phyloP scores from a whole-genome alignment of 2,329 filamentous ascomycete species.

The Cercospora beticola region DNA sequence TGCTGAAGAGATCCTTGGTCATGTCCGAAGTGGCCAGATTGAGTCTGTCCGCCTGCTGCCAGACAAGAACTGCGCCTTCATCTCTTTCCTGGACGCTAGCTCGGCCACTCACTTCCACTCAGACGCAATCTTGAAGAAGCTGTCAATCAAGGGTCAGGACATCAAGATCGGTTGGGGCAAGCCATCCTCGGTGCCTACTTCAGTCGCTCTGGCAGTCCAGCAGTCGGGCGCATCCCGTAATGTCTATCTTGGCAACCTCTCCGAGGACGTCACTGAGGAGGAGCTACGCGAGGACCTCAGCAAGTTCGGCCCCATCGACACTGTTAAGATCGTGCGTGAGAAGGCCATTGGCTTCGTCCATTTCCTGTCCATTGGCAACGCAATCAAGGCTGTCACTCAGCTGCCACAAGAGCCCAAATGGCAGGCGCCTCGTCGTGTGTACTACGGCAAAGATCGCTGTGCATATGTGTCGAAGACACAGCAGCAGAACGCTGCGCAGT shows the following conservation, averaged over 20 bases:
- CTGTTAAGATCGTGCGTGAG: constrained; percentile 94
- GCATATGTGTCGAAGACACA: constrained; percentile 99
- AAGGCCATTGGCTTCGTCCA: constrained; percentile 98
- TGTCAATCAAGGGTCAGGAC: constrained; percentile 96
- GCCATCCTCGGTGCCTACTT: constrained; percentile 95
- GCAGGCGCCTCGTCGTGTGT: constrained; percentile 92
- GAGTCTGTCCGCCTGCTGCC: constrained; percentile 96
- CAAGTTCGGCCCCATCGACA: constrained; percentile 96
- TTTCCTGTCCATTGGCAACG: constrained; percentile 95
- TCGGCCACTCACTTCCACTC: constrained; percentile 99
- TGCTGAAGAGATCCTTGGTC: constrained; percentile 92
- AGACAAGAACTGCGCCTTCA: constrained; percentile 99
- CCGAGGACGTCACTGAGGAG: constrained; percentile 86
- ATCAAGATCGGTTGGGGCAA: constrained; percentile 99
- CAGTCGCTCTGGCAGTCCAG: constrained; percentile 94
- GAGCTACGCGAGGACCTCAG: constrained; percentile 91
- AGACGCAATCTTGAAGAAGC: constrained; percentile 98
- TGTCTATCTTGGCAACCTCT: constrained; percentile 90
- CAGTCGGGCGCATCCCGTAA: constrained; percentile 96
- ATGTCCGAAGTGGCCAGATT: constrained; percentile 95
- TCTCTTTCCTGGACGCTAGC: constrained; percentile 96
- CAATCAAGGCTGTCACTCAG: constrained; percentile 96
- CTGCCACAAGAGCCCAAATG: constrained; percentile 95
- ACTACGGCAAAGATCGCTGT: constrained; percentile 98
- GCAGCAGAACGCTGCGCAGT: constrained; percentile 98